Conservation (phyloP, 1,139 yeast genomes). For the Pichia sp. region DNA sequence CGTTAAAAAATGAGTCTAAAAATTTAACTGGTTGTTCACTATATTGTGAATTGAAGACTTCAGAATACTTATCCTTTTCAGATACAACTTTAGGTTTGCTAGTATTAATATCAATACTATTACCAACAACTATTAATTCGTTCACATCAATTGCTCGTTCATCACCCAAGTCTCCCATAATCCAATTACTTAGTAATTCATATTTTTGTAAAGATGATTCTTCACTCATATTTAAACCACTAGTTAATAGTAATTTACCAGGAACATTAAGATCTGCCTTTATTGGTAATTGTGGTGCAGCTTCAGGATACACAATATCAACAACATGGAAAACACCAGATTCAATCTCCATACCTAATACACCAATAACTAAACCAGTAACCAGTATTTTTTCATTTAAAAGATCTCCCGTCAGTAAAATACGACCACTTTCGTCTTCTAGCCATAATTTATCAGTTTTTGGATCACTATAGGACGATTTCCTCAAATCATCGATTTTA, state of each 20-base stretch:
- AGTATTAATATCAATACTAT: slow-evolving; percentile 45
- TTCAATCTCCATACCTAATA: slow-evolving; percentile 77
- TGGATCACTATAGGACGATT: slow-evolving; percentile 44
- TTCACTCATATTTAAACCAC: slow-evolving; percentile 61
- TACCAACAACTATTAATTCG: slow-evolving; percentile 53
- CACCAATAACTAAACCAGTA: slow-evolving; percentile 82
- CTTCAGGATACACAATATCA: slow-evolving; percentile 67
- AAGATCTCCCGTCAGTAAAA: slow-evolving; percentile 62
- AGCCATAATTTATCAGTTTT: slow-evolving; percentile 59
- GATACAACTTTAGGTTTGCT: slow-evolving; percentile 16
- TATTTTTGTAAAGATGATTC: slow-evolving; percentile 41
- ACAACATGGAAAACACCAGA: slow-evolving; percentile 82
- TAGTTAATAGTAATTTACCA: slow-evolving; percentile 52
- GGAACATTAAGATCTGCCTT: slow-evolving; percentile 1
- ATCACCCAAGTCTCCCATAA: slow-evolving; percentile 55
- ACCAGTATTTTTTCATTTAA: slow-evolving; percentile 47
- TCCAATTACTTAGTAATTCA: slow-evolving; percentile 62
- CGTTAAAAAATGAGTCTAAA: slow-evolving; percentile 55
- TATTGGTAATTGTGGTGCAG: slow-evolving; percentile 45
- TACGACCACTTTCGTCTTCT: slow-evolving; percentile 93
- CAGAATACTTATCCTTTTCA: slow-evolving; percentile 45
- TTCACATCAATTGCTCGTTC: slow-evolving; percentile 22
- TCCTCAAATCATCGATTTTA: slow-evolving; percentile 26
- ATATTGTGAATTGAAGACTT: slow-evolving; percentile 46
- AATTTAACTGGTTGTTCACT: slow-evolving; percentile 37